Evolutionary conservation across 2,329 filamentous ascomycete species (phyloP), one percentile per base, ranked within the genome.

Genomic region (Gaeumannomyces tritici): DNA sequence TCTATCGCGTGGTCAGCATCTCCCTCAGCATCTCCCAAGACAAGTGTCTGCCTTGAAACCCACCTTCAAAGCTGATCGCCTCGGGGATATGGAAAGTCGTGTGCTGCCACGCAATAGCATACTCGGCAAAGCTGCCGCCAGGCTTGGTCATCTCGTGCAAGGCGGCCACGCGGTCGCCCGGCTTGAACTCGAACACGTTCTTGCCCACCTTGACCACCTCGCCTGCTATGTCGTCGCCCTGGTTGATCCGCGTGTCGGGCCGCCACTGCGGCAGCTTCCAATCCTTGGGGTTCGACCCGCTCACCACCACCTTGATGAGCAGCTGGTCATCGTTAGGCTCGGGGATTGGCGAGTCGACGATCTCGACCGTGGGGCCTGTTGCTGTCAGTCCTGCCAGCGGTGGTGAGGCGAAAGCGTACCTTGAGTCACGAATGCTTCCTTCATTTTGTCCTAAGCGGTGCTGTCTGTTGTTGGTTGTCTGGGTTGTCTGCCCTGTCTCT

Each of bases 111-210:
- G 80, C 79, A 13, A 87, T 72, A 3, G 83, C 81, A 66, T 87
- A 88, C 68, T 88, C 84, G 4, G 85, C 86, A 64, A 80, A 89
- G 9, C 76, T 79, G 2, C 86, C 86, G 47, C 77, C 69, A 0
- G 78, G 74, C 0, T 73, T 72, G 56, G 72, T 66, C 77, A 87
- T 85, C 65, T 83, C 73, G 62, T 81, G 79, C 61, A 80, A 80
- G 0, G 76, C 77, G 0, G 76, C 77, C 28, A 82, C 79, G 33
- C 79, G 74, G 63, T 81, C 79, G 21, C 79, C 80, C 9, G 62
- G 58, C 59, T 66, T 65, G 63, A 65, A 67, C 33, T 67, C 66
- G 35, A 54, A 65, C 11, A 67, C 66, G 47, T 63, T 60, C 60
- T 55, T 31, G 26, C 66, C 66, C 24, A 65, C 64, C 26, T 27